Conservation (phyloP, 805 yeast species). For the Wickerhamomyces hampshirensis region DNA sequence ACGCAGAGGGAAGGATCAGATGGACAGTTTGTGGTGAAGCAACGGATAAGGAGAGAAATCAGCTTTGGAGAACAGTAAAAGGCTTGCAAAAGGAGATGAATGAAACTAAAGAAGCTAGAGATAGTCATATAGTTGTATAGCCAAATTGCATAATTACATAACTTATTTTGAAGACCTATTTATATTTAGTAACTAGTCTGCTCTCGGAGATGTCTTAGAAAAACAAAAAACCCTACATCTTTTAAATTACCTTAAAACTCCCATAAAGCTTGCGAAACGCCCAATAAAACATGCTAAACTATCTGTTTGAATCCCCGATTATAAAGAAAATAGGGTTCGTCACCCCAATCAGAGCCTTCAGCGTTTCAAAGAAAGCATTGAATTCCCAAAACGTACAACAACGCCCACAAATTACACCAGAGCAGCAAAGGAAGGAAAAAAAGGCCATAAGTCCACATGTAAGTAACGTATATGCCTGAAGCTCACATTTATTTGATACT, state of each 20-base stretch:
- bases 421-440: neutral
- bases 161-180: neutral
- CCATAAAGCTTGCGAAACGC: too few species aligned
- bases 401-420: neutral
- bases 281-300: too few species aligned
- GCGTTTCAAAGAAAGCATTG: too few species aligned
- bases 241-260: too few species aligned
- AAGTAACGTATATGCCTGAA: conserved; percentile 4
- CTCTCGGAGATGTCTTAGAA: neutral
- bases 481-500: too few species aligned
- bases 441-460: conserved; percentile 18
- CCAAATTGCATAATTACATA: neutral
- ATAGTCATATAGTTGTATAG: neutral
- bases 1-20: conserved; percentile 65
- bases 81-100: conserved; percentile 49
- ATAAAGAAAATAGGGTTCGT: too few species aligned
- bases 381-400: neutral
- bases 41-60: conserved; percentile 54
- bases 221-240: too few species aligned
- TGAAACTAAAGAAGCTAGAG: conserved; percentile 1
- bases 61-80: conserved; percentile 61
- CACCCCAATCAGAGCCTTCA: too few species aligned
- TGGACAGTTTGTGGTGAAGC: conserved; percentile 93
- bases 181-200: neutral
- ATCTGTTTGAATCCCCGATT: too few species aligned